Evolutionary conservation across 768 basidiomycete genomes (phyloP), one percentile per base, ranked within the genome.

Genomic region (Porpolomopsis calyptriformis): DNA sequence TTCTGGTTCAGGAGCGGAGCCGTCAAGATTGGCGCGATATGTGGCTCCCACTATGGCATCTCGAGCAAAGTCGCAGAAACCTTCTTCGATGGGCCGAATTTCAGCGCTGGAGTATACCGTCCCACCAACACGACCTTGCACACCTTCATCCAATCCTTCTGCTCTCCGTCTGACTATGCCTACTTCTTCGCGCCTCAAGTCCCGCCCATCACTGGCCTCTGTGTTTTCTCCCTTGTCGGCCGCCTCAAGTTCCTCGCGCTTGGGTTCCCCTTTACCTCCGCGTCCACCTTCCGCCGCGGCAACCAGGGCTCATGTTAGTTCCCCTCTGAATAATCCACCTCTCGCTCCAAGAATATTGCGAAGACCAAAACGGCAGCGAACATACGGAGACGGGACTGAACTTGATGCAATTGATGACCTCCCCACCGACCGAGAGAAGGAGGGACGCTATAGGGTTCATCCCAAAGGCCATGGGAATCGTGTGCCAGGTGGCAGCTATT

Each of bases 371-470:
- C 82, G 85, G 31, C 74, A 73, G 50, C 71, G 78, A 43, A 76
- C 76, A 11, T 91, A 82, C 55, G 87, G 87, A 4, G 85, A 90
- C 56, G 92, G 92, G 11, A 91, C 88, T 8, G 92, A 94, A 60
- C 67, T 96, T 43, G 92, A 96, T 55, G 78, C 63, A 2, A 74
- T 96, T 48, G 92, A 93, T 22, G 92, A 96, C 60, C 73, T 94
- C 34, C 81, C 80, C 5, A 86, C 88, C 8, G 85, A 92, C 57
- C 72, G 85, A 39, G 88, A 91, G 41, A 82, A 85, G 55, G 85
- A 89, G 62, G 73, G 76, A 43, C 75, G 69, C 34, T 91, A 73
- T 59, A 78, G 78, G 46, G 80, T 90, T 8, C 79, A 83, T 50
- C 83, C 87, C 20, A 87, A 80, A 60, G 73, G 76, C 4, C 67